Conservation (phyloP, 2,329 filamentous ascomycete genomes). For the Pseudocercospora fuligena region DNA sequence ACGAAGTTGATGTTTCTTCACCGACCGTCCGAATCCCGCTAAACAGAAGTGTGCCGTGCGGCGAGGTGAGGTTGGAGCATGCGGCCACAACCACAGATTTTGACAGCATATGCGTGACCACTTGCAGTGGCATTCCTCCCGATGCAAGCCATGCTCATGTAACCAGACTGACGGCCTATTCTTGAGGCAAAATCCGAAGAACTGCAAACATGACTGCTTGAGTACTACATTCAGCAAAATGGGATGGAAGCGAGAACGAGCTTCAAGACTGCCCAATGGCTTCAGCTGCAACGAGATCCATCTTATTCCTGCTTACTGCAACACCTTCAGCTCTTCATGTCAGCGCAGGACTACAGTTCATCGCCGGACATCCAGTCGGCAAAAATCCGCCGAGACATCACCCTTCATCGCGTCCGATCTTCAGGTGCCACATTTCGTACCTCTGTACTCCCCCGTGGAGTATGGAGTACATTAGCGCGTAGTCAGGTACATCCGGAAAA, state of each 20-base stretch:
- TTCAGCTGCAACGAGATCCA: not conserved
- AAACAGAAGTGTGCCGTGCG: not conserved
- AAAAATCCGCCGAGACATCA: no score
- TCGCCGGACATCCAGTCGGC: no score
- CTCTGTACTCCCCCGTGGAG: not conserved
- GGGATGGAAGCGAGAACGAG: not conserved
- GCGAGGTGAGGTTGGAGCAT: not conserved
- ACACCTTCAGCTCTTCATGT: not conserved
- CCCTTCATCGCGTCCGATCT: no score
- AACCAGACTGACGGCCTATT: no score
- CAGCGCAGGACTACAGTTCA: not conserved
- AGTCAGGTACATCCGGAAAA: not conserved
- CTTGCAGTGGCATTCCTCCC: conserved; percentile 5
- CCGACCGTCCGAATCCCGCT: not conserved
- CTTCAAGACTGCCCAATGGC: not conserved
- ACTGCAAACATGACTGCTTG: no score
- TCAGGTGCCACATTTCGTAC: not conserved
- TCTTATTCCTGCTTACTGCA: not conserved
- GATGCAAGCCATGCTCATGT: conserved; percentile 1
- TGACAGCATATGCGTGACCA: not conserved
- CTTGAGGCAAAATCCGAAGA: no score
- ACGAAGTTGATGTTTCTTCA: not conserved
- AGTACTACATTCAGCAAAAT: no score
- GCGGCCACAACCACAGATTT: not conserved
- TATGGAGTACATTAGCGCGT: conserved; percentile 6